phyloP scores from a whole-genome alignment of 1,284 basidiomycete genomes.

The Ustilago trichophora region DNA sequence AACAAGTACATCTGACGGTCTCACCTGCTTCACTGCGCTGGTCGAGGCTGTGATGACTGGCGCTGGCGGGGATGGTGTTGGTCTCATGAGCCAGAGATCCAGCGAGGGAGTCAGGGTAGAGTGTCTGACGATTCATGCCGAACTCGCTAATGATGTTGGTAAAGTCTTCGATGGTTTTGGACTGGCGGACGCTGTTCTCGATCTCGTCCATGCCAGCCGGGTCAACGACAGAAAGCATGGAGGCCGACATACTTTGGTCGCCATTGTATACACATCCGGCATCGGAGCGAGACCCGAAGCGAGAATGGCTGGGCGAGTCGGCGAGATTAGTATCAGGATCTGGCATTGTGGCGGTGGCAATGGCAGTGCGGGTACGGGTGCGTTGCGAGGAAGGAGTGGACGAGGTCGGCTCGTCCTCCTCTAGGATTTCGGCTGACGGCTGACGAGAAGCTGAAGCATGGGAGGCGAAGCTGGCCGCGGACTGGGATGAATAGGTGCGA shows the following conservation, averaged over 20 bases:
- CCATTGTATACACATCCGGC: conserved; percentile 28
- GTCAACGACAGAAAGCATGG: conserved; percentile 44
- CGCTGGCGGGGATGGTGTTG: conserved; percentile 10
- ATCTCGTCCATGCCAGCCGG: conserved; percentile 42
- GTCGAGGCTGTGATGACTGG: conserved; percentile 32
- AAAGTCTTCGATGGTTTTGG: conserved; percentile 61
- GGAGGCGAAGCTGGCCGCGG: conserved; percentile 33
- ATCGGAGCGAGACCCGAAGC: conserved; percentile 26
- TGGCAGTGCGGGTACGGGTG: background rate
- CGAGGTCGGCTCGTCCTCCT: conserved; percentile 22
- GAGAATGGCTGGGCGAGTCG: conserved; percentile 23
- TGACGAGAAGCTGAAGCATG: conserved; percentile 31
- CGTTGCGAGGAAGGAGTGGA: conserved; percentile 5
- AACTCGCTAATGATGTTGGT: conserved; percentile 61
- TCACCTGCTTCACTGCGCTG: conserved; percentile 31
- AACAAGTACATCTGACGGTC: conserved; percentile 46
- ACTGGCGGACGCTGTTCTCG: conserved; percentile 53
- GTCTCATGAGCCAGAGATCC: conserved; percentile 4
- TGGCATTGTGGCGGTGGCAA: conserved; percentile 8
- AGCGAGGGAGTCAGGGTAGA: conserved; percentile 37
- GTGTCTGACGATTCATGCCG: conserved; percentile 47
- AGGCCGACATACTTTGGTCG: conserved; percentile 23
- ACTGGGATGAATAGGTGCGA: conserved; percentile 37
- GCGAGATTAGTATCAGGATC: background rate
- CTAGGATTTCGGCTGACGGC: conserved; percentile 31